These are phyloP conservation scores for Syzygium malaccense DNA, from an alignment of 441 rosid species.

Conservation along the genomic window DNA sequence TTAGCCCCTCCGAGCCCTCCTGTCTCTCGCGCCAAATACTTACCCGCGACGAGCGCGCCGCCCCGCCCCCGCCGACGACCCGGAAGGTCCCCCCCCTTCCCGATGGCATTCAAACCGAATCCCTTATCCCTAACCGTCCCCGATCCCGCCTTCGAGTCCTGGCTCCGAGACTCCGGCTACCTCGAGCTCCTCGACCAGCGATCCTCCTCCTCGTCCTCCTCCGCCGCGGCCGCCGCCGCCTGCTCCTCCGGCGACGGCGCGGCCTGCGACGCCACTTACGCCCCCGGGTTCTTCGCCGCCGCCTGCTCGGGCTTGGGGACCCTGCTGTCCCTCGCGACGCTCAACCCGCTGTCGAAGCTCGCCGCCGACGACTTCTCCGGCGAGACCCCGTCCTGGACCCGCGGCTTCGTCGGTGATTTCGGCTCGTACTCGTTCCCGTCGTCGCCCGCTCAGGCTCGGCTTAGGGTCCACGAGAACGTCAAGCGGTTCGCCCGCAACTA, in stretches of 20 bases:
- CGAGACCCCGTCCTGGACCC: constrained; percentile 81
- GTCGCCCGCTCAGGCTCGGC: constrained; percentile 51
- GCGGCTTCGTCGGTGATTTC: constrained; percentile 51
- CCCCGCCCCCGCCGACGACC: not conserved
- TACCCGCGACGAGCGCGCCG: not conserved
- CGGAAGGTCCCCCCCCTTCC: not conserved
- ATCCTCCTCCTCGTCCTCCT: constrained; percentile 19
- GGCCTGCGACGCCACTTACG: not conserved
- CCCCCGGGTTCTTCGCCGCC: constrained; percentile 34
- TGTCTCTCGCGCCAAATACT: not conserved
- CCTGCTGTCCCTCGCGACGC: constrained; percentile 49
- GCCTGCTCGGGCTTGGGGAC: constrained; percentile 33
- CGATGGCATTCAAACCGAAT: constrained; percentile 57
- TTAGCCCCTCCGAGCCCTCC: not conserved
- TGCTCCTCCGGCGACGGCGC: constrained; percentile 4
- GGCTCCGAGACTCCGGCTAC: constrained; percentile 98
- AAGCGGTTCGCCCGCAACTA: constrained; percentile 74
- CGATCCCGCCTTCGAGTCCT: constrained; percentile 75
- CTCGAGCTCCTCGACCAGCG: constrained; percentile 79
- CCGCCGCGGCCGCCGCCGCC: constrained; percentile 10
- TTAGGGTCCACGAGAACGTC: constrained; percentile 80
- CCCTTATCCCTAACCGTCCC: constrained; percentile 75
- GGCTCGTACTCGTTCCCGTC: constrained; percentile 75
- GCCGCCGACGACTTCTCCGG: constrained; percentile 66
- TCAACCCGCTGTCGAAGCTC: constrained; percentile 86